Base-by-base conservation (phyloP, 805 yeast species). In the Starmerella ratchasimensis region DNA sequence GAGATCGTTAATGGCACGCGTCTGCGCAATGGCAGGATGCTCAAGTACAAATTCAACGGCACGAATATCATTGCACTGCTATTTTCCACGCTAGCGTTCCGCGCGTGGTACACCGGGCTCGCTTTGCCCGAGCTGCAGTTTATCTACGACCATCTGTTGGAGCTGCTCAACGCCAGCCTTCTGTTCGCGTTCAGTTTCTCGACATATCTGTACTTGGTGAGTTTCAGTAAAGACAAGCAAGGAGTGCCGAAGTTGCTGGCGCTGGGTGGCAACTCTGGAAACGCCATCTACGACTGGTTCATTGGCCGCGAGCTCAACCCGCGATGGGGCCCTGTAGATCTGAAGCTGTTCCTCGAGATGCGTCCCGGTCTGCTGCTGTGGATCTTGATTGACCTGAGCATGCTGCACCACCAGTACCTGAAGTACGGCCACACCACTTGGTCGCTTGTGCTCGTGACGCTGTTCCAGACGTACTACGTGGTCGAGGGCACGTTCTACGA, bases 261-360 rank as follows among this genome's bases (percentile, higher is more conserved):
- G 0, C 57, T 70, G 28, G 90, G 90, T 31, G 98, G 98, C 3
- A 88, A 88, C 60, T 67, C 93, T 0, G 80, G 82, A 0, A 74
- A 71, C 47, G 48, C 59, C 0, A 49, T 88, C 8, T 88, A 80
- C 55, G 95, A 90, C 45, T 86, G 95, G 96, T 90, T 84, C 54
- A 84, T 90, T 55, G 98, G 98, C 22, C 74, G 98, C 43, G 97
- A 88, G 60, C 65, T 90, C 53, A 90, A 90, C 56, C 98, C 97
- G 20, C 68, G 97, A 49, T 63, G 81, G 41, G 90, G 93, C 1
- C 52, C 69, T 0, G 73, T 86, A 67, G 98, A 90, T 56, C 74
- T 90, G 57, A 90, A 90, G 61, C 59, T 84, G 49, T 90, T 80
- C 52, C 81, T 94, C 58, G 98, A 90, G 58, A 69, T 90, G 57